Percentiles rank a stretch among this genome's conserved stretches.
Conservation (phyloP, 1,284 basidiomycete genomes). For the Boletus sp. region DNA sequence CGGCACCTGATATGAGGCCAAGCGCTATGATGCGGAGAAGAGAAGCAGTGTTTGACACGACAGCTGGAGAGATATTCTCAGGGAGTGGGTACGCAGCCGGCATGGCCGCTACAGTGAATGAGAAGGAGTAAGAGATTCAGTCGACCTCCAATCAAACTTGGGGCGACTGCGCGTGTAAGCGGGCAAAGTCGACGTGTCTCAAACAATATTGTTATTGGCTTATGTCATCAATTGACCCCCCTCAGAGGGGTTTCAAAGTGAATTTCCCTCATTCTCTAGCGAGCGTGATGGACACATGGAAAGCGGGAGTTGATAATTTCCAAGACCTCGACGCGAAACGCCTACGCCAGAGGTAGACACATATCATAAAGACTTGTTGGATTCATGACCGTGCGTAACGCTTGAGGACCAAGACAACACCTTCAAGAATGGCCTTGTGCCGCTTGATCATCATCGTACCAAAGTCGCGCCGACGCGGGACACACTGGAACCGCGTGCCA, state of each 20-base stretch:
- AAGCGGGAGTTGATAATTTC: no score
- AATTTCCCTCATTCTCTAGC: no score
- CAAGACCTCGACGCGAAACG: neutral
- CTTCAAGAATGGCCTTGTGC: no score
- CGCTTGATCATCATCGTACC: neutral
- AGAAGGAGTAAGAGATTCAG: neutral
- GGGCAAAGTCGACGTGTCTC: slow-evolving; percentile 13
- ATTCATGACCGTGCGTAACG: neutral
- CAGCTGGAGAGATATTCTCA: slow-evolving; percentile 62
- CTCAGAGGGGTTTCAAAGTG: neutral
- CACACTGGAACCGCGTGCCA: neutral
- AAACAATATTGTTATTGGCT: neutral
- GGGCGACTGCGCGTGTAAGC: neutral
- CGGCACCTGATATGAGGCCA: slow-evolving; percentile 86
- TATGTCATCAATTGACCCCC: neutral
- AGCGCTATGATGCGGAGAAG: slow-evolving; percentile 86
- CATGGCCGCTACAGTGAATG: slow-evolving; percentile 44
- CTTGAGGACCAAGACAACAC: no score
- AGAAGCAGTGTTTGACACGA: slow-evolving; percentile 79
- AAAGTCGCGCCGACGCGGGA: neutral
- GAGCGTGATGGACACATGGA: neutral
- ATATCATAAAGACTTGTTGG: neutral
- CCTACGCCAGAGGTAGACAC: neutral
- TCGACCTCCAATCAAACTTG: no score
- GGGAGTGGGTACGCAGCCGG: slow-evolving; percentile 68